A percentile compares a stretch with the other conserved stretches of the same genome.
Evolutionary conservation across 2,329 filamentous ascomycete genomes (phyloP).

Genomic region (Diaporthe citriasiana): DNA sequence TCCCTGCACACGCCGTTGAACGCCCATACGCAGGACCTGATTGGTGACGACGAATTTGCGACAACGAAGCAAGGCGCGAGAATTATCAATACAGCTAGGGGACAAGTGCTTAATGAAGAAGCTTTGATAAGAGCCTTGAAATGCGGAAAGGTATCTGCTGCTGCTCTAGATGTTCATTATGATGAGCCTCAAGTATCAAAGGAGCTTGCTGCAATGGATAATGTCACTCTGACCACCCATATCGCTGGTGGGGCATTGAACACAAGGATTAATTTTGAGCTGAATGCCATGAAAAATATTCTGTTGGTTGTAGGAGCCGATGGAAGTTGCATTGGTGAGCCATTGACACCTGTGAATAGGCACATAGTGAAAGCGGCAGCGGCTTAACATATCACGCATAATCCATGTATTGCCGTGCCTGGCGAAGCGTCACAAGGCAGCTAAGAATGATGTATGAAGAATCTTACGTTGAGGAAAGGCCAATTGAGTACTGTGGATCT

Average conservation of each 20-base stretch:
- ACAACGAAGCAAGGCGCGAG: conserved; percentile 63
- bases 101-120: conserved; percentile 65
- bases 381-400: not conserved
- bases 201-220: conserved; percentile 54
- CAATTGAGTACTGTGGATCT: too few relatives aligned
- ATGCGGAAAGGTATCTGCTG: conserved; percentile 59
- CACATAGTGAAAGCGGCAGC: not conserved
- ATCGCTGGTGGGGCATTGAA: conserved; percentile 55
- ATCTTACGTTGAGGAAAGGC: not conserved
- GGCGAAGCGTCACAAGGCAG: too few relatives aligned
- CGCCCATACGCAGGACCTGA: conserved; percentile 46
- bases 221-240: conserved; percentile 56
- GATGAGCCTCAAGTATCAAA: conserved; percentile 58
- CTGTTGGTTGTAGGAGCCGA: conserved; percentile 45
- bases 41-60: conserved; percentile 52
- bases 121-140: conserved; percentile 63
- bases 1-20: conserved; percentile 52
- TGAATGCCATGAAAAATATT: conserved; percentile 55
- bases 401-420: not conserved
- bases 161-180: conserved; percentile 68
- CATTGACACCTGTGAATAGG: conserved; percentile 1
- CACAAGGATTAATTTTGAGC: conserved; percentile 57
- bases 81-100: conserved; percentile 67
- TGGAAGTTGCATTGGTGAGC: not conserved
- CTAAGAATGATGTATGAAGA: too few relatives aligned